Evolutionary conservation across 768 basidiomycete genomes (phyloP).

Genomic region (Hericium coralloides): DNA sequence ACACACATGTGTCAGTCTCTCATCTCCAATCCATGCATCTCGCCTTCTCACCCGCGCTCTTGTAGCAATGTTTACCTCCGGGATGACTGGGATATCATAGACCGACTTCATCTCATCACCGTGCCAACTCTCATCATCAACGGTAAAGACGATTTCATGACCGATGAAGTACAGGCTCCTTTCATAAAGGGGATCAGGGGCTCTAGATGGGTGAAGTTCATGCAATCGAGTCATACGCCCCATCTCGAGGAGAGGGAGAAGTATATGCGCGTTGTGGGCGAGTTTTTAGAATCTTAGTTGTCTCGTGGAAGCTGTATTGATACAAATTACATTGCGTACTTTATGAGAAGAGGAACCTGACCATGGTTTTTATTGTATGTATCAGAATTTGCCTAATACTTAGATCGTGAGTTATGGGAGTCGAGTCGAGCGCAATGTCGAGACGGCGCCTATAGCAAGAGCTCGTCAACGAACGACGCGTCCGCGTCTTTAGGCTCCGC

Average conservation of each 20-base stretch:
- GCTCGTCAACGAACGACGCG: too few species aligned
- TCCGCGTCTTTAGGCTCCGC: too few species aligned
- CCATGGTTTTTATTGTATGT: too few species aligned
- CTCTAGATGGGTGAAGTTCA: slow-evolving; percentile 31
- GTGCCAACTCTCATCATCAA: slow-evolving; percentile 13
- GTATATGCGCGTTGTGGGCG: slow-evolving; percentile 24
- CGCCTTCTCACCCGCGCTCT: background rate
- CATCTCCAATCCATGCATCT: background rate
- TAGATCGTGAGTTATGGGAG: too few species aligned
- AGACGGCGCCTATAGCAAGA: too few species aligned
- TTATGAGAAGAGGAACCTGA: too few species aligned
- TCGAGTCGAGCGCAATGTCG: too few species aligned
- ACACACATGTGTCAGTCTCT: background rate
- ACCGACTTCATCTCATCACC: slow-evolving; percentile 7
- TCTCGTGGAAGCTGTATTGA: too few species aligned
- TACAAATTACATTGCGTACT: too few species aligned
- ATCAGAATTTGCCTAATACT: too few species aligned
- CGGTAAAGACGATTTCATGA: slow-evolving; percentile 11
- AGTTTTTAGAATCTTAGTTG: slow-evolving; percentile 12
- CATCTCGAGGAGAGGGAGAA: slow-evolving; percentile 28
- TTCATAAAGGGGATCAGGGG: slow-evolving; percentile 4
- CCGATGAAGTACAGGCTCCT: slow-evolving; percentile 8
- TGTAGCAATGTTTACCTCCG: background rate
- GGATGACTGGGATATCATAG: slow-evolving; percentile 3
- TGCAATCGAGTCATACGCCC: slow-evolving; percentile 30